These are phyloP conservation scores for Mycena venus DNA, from an alignment of 768 basidiomycete species.

Conservation along the genomic window DNA sequence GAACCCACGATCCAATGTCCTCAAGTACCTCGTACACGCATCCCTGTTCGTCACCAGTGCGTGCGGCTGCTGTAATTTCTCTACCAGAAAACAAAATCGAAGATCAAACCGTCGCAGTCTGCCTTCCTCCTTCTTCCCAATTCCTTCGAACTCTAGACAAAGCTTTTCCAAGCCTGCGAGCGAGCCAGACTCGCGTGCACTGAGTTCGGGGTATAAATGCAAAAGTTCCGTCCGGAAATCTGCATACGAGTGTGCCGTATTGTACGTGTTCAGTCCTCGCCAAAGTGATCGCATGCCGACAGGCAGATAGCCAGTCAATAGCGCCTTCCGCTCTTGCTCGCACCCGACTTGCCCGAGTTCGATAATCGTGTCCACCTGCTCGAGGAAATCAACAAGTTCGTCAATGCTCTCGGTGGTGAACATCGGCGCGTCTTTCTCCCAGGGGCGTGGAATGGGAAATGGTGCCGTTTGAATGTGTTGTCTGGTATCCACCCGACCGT, in stretches of 20 bases:
- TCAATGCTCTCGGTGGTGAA: neutral
- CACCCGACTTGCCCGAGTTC: neutral
- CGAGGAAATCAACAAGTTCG: constrained; percentile 10
- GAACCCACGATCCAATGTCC: neutral
- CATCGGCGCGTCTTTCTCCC: constrained; percentile 11
- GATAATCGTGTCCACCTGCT: constrained; percentile 17
- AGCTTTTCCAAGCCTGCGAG: neutral
- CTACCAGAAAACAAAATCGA: neutral
- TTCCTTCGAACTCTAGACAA: neutral
- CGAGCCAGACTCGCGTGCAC: neutral
- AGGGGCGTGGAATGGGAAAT: constrained; percentile 7
- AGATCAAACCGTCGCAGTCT: neutral
- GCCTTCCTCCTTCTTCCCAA: neutral
- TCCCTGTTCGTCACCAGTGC: constrained; percentile 1
- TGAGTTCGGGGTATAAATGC: constrained; percentile 4
- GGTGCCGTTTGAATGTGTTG: neutral
- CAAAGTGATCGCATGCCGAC: neutral
- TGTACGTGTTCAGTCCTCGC: neutral
- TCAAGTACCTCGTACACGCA: neutral
- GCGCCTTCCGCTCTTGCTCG: neutral
- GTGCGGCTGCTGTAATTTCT: neutral
- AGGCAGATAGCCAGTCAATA: neutral
- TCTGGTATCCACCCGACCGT: neutral
- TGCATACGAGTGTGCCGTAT: neutral
- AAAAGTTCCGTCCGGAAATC: constrained; percentile 5